Evolutionary conservation across 2,329 filamentous ascomycete species (phyloP), one percentile per base, ranked within the genome.

Genomic region (Nothomitra cinnamomea): DNA sequence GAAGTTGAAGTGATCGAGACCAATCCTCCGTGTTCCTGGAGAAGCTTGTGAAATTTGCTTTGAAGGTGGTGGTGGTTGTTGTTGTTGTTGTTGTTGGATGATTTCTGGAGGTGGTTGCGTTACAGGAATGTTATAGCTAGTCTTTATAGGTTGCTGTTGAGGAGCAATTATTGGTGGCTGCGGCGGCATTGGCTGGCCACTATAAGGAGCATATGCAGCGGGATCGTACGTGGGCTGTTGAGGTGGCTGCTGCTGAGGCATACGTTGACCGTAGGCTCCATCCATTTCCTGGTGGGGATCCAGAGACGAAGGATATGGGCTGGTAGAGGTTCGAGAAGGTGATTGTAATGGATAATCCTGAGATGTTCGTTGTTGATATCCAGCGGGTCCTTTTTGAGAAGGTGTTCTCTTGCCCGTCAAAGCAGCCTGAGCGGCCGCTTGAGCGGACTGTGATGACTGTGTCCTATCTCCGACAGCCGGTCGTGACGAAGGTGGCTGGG

Each of bases 1-100:
- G 77, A 98, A 98, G 67, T 98, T 98, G 76, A 98, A 98, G 69
- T 98, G 89, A 65, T 98, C 94, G 47, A 98, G 74, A 17, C 92
- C 92, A 64, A 98, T 96, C 53, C 90, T 80, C 63, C 83, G 79
- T 35, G 25, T 17, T n/a, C 19, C 52, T 41, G 43, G 53, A 3
- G 47, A 40, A 7, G 22, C 42, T 41, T 50, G 48, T 24, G 47
- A 40, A 7, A 21, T 24, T 41, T 50, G 48, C 43, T 47, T 36
- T n/a, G 22, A 43, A 15, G 32, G 51, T 19, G 22, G 51, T 19
- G 52, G 43, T 24, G 54, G 56, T 15, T 41, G 51, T 52, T 36
- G 57, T 24, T 56, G 56, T 15, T 41, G 51, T 24, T 56, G 56
- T 15, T 41, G 51, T 52, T 36, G 57, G 24, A 32, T 10, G 10